A percentile compares a stretch with the other conserved stretches of the same genome.
phyloP scores from a whole-genome alignment of 192 early-diverging fungal species.

The Umbelopsis ramanniana region DNA sequence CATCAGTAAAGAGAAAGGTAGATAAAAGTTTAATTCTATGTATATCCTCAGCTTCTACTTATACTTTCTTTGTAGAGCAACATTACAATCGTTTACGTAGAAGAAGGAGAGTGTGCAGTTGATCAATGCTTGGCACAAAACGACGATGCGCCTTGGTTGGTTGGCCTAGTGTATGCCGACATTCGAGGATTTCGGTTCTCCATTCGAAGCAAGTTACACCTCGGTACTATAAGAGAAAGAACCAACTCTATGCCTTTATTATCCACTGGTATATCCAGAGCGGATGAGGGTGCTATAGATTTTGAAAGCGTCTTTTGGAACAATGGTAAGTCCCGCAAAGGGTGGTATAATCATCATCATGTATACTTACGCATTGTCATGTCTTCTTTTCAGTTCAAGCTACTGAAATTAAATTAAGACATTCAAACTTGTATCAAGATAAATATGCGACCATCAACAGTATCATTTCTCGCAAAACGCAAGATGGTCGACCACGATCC shows the following conservation, averaged over 20 bases:
- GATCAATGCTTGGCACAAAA: slow-evolving; percentile 4
- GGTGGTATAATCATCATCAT: too few relatives aligned
- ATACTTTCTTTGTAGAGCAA: slow-evolving; percentile 28
- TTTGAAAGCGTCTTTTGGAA: slow-evolving; percentile 49
- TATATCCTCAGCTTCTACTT: background rate
- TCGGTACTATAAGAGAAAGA: slow-evolving; percentile 15
- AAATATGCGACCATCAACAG: background rate
- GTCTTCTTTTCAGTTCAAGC: slow-evolving; percentile 8
- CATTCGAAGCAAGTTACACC: slow-evolving; percentile 15
- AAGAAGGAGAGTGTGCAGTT: slow-evolving; percentile 24
- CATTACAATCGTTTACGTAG: slow-evolving; percentile 38
- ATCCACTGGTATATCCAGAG: background rate
- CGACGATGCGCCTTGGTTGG: slow-evolving; percentile 16
- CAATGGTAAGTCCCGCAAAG: slow-evolving; percentile 35
- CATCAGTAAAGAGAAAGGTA: slow-evolving; percentile 17
- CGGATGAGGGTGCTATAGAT: slow-evolving; percentile 22
- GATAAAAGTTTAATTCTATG: background rate
- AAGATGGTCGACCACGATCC: slow-evolving; percentile 19
- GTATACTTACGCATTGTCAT: background rate
- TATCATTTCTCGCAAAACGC: background rate
- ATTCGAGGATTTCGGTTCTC: slow-evolving; percentile 34
- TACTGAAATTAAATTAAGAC: slow-evolving; percentile 20
- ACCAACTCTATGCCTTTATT: slow-evolving; percentile 19
- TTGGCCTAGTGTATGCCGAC: slow-evolving; percentile 35
- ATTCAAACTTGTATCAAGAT: slow-evolving; percentile 4